Evolutionary conservation across 2,329 filamentous ascomycete genomes (phyloP), one percentile per base, ranked within the genome.

Genomic region (Colletotrichum destructivum): DNA sequence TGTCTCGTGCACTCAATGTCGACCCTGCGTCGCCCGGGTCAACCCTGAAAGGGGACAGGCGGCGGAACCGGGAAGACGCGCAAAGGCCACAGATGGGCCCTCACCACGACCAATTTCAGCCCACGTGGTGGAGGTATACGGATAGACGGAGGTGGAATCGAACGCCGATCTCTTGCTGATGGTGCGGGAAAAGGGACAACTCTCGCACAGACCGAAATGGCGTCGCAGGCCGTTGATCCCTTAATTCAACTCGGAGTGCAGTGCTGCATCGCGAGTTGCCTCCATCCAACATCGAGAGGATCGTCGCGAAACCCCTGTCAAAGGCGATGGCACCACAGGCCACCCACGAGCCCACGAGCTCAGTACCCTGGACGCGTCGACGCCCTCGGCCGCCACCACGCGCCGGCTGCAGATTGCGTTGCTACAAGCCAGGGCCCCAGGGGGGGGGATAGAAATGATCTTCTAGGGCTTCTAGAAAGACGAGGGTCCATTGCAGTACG

Each of bases 381-480:
- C 56, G 42, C 16, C 21, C 38, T 55, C 38, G 55, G 49, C n/a
- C 42, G 31, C 69, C 57, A 62, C 65, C 23, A 55, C 47, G n/a
- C 38, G 57, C 38, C 46, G 59, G 38, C 21, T 64, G 59, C 59
- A 72, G 42, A 57, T 57, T 59, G 44, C 70, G 21, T 21, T 46
- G 31, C 59, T 63, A 65, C 59, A 71, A 62, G 59, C 40, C 61
- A 61, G 66, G 61, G 66, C 26, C 26, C 26, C 26, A 4, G 31
- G 31, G 7, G 31, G 61, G 42, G 12, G 16, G n/a, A 35, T 70
- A 16, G 49, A 52, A 59, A 72, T 52, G 40, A 52, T 62, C 18
- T 16, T 66, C 61, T 9, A 49, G 23, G 69, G 66, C 70, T 72
- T 72, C 70, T 71, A 72, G 70, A 72, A 72, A 56, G 57, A 57